A percentile compares a stretch with the other conserved stretches of the same genome.
Evolutionary conservation across 441 rosid genomes (phyloP).

Genomic region (Aleurites moluccanus): DNA sequence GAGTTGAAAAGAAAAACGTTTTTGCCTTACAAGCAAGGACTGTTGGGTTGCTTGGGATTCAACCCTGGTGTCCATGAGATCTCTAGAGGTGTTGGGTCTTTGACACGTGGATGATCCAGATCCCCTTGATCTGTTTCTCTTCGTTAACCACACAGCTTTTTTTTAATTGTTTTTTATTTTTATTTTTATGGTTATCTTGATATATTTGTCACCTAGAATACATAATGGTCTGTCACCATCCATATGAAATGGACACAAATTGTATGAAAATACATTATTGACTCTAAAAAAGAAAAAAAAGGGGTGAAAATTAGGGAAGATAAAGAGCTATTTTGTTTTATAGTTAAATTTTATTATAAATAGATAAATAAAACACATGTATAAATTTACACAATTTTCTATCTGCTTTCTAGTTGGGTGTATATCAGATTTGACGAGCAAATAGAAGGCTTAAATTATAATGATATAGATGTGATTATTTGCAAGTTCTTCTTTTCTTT

Average conservation of each 20-base stretch:
- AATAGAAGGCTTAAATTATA: slow-evolving; percentile 1
- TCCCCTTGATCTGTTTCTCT: slow-evolving; percentile 19
- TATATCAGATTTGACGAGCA: neutral
- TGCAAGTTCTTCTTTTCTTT: neutral
- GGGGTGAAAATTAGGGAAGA: too few relatives aligned
- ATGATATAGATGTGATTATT: neutral
- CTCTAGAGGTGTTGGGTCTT: slow-evolving; percentile 66
- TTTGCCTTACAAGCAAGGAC: slow-evolving; percentile 85
- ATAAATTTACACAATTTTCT: neutral
- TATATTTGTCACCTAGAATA: slow-evolving; percentile 11
- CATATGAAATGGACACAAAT: slow-evolving; percentile 19
- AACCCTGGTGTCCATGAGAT: slow-evolving; percentile 57
- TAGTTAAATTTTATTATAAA: too few relatives aligned
- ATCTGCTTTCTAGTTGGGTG: neutral
- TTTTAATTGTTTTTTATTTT: slow-evolving; percentile 24
- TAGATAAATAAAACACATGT: neutral
- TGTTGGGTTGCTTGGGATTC: slow-evolving; percentile 82
- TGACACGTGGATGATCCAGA: slow-evolving; percentile 59
- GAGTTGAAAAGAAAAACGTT: slow-evolving; percentile 82
- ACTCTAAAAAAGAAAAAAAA: neutral
- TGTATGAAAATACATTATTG: slow-evolving; percentile 4
- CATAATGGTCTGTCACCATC: slow-evolving; percentile 20
- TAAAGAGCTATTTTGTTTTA: too few relatives aligned
- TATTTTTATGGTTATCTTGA: slow-evolving; percentile 3
- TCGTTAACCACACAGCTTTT: neutral